A percentile compares a stretch with the other conserved stretches of the same genome.
Conservation (phyloP, 2,329 filamentous ascomycete species). For the Cercospora beticola region DNA sequence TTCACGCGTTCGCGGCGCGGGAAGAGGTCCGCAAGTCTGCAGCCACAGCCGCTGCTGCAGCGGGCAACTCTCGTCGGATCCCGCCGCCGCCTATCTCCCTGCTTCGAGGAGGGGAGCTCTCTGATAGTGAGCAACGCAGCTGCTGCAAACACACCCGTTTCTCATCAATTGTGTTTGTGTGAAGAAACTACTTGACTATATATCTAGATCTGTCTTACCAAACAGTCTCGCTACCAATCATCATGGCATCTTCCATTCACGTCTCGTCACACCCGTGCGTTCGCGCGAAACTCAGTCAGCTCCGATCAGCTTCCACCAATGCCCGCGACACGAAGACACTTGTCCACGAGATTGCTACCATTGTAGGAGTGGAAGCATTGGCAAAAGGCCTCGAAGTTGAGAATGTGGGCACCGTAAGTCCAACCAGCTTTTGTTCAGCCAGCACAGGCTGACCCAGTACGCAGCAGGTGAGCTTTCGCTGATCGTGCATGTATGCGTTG, state of each 20-base stretch:
- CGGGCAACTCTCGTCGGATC: background rate
- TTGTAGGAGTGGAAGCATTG: conserved; percentile 80
- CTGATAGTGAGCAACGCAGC: background rate
- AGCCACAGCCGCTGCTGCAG: background rate
- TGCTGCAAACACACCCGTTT: background rate
- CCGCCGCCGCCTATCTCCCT: conserved; percentile 4
- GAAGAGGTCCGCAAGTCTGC: background rate
- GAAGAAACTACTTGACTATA: background rate
- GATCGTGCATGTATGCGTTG: conserved; percentile 1
- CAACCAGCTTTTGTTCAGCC: conserved; percentile 21
- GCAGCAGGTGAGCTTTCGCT: conserved; percentile 20
- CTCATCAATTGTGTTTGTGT: background rate
- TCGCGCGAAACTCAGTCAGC: conserved; percentile 81
- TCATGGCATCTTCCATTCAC: conserved; percentile 51
- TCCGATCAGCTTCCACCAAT: conserved; percentile 70
- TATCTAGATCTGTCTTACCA: background rate
- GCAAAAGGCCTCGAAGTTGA: conserved; percentile 59
- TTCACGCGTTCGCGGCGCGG: background rate
- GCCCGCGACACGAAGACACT: conserved; percentile 76
- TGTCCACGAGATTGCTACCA: conserved; percentile 80
- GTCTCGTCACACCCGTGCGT: conserved; percentile 85
- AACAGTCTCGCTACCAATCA: background rate
- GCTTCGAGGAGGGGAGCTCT: background rate
- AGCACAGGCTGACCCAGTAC: conserved; percentile 27
- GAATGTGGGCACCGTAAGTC: conserved; percentile 63